Evolutionary conservation across 2,329 filamentous ascomycete genomes (phyloP).

Genomic region (Emergomyces orientalis): DNA sequence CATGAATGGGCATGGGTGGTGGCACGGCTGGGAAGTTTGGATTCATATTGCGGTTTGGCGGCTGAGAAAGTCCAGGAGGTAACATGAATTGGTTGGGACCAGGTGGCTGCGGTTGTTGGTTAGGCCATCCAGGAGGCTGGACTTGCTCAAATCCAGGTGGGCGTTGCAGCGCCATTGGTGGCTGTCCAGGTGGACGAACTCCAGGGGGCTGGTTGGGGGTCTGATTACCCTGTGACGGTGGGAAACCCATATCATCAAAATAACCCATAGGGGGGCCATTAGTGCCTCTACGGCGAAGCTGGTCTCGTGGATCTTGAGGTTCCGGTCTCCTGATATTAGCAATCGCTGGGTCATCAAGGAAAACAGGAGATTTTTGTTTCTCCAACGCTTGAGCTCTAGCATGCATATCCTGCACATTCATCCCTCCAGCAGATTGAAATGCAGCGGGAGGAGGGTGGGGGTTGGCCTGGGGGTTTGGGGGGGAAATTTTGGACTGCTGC

Average conservation of each 20-base stretch:
- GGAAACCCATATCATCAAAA: slow-evolving; percentile 34
- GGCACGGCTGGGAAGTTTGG: slow-evolving; percentile 28
- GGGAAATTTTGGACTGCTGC: slow-evolving; percentile 45
- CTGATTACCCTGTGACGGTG: slow-evolving; percentile 25
- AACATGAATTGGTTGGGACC: slow-evolving; percentile 27
- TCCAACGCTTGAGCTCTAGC: slow-evolving; percentile 26
- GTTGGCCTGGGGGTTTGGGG: slow-evolving; percentile 19
- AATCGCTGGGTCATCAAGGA: slow-evolving; percentile 38
- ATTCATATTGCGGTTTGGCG: slow-evolving; percentile 28
- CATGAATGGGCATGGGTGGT: slow-evolving; percentile 31
- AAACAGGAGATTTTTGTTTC: slow-evolving; percentile 29
- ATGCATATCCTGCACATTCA: slow-evolving; percentile 30
- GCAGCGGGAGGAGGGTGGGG: slow-evolving; percentile 23
- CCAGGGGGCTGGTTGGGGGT: slow-evolving; percentile 29
- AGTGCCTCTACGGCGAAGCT: slow-evolving; percentile 29
- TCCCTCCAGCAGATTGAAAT: slow-evolving; percentile 26
- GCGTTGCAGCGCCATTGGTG: slow-evolving; percentile 34
- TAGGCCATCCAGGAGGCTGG: slow-evolving; percentile 33
- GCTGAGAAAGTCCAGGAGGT: slow-evolving; percentile 32
- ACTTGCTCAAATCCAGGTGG: slow-evolving; percentile 38
- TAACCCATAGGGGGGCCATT: slow-evolving; percentile 33
- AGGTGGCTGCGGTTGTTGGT: slow-evolving; percentile 27
- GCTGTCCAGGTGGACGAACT: slow-evolving; percentile 24
- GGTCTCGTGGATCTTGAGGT: slow-evolving; percentile 22
- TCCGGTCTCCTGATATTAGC: slow-evolving; percentile 35